A percentile compares a stretch with the other conserved stretches of the same genome.
phyloP scores from a whole-genome alignment of 305 asterid species.

The Caryopteris hybrid region DNA sequence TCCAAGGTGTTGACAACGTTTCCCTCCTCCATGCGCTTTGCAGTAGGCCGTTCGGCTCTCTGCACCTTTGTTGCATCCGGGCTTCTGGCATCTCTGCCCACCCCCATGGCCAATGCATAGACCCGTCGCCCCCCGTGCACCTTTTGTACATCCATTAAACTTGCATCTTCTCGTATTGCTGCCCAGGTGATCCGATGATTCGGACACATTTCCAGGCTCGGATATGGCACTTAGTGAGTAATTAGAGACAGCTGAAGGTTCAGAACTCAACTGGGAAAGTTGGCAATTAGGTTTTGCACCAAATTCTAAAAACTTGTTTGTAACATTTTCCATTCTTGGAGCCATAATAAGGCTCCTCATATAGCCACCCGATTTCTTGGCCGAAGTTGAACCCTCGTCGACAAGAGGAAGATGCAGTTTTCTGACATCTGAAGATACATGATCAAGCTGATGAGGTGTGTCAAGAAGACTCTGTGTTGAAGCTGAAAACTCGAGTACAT shows the following conservation, averaged over 20 bases:
- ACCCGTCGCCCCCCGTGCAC: slow-evolving; percentile 87
- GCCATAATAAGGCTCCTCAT: slow-evolving; percentile 64
- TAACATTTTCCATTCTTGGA: slow-evolving; percentile 43
- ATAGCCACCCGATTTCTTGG: slow-evolving; percentile 87
- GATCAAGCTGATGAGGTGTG: slow-evolving; percentile 29
- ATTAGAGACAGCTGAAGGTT: slow-evolving; percentile 57
- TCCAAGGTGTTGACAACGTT: slow-evolving; percentile 67
- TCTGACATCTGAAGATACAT: slow-evolving; percentile 24
- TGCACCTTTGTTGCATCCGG: slow-evolving; percentile 81
- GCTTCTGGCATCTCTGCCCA: slow-evolving; percentile 90
- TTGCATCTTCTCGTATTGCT: slow-evolving; percentile 64
- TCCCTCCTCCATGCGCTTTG: slow-evolving; percentile 97
- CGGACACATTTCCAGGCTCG: slow-evolving; percentile 49
- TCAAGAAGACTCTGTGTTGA: slow-evolving; percentile 32
- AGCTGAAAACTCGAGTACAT: slow-evolving; percentile 40
- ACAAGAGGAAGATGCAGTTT: slow-evolving; percentile 33
- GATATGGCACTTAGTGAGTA: slow-evolving; percentile 63
- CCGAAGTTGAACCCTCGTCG: slow-evolving; percentile 94
- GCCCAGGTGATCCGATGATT: slow-evolving; percentile 46
- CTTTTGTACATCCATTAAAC: slow-evolving; percentile 62
- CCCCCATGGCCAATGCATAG: slow-evolving; percentile 94
- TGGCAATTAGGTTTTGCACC: slow-evolving; percentile 40
- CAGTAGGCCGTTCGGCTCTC: slow-evolving; percentile 92
- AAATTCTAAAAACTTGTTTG: slow-evolving; percentile 22
- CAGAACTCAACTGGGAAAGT: slow-evolving; percentile 52